Evolutionary conservation across 371 early-diverging fungal species (phyloP).

Genomic region (Mortierella sp.): DNA sequence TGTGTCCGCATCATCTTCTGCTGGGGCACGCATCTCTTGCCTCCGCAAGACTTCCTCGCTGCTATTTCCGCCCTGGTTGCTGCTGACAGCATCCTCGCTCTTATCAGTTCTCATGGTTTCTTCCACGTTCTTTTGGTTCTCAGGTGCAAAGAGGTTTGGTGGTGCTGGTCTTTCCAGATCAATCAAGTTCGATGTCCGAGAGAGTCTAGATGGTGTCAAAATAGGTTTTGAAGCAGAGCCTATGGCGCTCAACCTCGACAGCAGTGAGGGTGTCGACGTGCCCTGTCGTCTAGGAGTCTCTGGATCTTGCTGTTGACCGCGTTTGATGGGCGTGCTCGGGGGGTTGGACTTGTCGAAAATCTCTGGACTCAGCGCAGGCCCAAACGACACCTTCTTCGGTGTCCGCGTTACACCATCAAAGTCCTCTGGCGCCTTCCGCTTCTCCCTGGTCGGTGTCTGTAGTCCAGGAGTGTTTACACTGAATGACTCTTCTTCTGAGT

Average conservation of each 20-base stretch:
- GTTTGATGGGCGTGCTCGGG: constrained; percentile 61
- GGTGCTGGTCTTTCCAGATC: constrained; percentile 28
- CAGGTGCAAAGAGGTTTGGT: constrained; percentile 9
- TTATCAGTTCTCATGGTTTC: background rate
- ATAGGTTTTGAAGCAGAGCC: constrained; percentile 22
- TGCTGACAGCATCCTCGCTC: background rate
- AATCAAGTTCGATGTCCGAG: constrained; percentile 7
- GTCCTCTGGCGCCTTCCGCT: constrained; percentile 22
- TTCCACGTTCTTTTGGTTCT: background rate
- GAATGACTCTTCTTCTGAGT: background rate
- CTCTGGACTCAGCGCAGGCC: constrained; percentile 65
- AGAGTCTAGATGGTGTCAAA: constrained; percentile 25
- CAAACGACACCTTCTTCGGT: constrained; percentile 62
- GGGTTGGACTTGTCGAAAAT: constrained; percentile 61
- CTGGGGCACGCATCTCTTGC: background rate
- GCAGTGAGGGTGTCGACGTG: constrained; percentile 19
- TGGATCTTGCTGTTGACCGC: constrained; percentile 54
- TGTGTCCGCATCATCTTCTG: background rate
- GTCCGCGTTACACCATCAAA: constrained; percentile 12
- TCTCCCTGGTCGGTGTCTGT: constrained; percentile 22
- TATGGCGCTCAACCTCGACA: constrained; percentile 10
- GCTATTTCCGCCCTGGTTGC: background rate
- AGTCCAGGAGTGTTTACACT: constrained; percentile 4
- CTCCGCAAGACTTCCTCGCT: constrained; percentile 20
- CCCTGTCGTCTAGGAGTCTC: constrained; percentile 21